Conservation (phyloP, 2,329 filamentous ascomycete genomes). For the Cordyceps cateniannulata region DNA sequence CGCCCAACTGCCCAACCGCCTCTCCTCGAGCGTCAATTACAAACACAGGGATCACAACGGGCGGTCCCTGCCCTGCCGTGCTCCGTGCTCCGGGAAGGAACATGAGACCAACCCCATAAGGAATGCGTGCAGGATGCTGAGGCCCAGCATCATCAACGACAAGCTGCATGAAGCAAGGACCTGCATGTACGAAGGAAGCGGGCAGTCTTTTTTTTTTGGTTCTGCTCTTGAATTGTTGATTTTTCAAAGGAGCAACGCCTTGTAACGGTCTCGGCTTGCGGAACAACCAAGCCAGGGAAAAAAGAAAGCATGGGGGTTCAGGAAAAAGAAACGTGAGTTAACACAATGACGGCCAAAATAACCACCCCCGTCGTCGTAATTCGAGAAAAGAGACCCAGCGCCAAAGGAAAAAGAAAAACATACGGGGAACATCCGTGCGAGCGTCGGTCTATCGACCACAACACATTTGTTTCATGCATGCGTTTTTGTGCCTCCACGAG, state of each 20-base stretch:
- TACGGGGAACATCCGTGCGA: neutral
- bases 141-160: neutral
- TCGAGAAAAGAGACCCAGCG: neutral
- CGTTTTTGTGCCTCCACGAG: no score
- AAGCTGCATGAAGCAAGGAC: neutral
- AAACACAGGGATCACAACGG: neutral
- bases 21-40: neutral
- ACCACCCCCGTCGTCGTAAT: neutral
- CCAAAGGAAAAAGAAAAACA: neutral
- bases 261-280: neutral
- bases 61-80: neutral
- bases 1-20: no score
- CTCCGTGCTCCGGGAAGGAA: neutral
- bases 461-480: neutral
- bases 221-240: neutral
- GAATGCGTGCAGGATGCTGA: neutral
- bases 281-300: neutral
- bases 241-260: neutral
- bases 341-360: neutral
- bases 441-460: neutral
- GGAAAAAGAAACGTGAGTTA: neutral
- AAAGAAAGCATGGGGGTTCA: neutral
- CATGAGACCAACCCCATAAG: neutral
- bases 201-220: neutral
- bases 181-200: no score